Evolutionary conservation across 371 early-diverging fungal species (phyloP), one percentile per base, ranked within the genome.

Genomic region (Umbelopsis sp.): DNA sequence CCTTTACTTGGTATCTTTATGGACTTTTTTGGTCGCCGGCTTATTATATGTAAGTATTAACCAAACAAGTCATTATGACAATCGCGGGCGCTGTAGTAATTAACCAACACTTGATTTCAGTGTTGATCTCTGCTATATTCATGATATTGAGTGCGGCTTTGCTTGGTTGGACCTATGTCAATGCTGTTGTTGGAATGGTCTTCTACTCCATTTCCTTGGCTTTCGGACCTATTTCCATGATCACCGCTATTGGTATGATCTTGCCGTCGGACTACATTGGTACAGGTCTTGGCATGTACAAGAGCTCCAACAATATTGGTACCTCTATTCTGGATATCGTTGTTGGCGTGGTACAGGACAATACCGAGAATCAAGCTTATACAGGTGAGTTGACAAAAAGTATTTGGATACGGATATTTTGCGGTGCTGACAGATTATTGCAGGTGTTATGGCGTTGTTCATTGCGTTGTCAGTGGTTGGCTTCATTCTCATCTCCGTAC

Each of bases 1-100:
- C 87, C 89, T n/a, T 38, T 84, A 8, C 69, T 85, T 24, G 89
- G 89, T 57, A 53, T 84, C 52, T 57, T 85, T 48, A 78, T 87
- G 72, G 87, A 89, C 63, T 68, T 73, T 44, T 80, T 76, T 66
- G 89, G 89, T 38, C 67, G 53, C 1, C 85, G 87, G 68, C 68
- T 82, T 18, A 46, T 74, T 5, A 74, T 86, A 41, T 68, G 70
- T 70, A 72, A 63, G 73, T 63, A 0, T 67, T 38, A 63, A 1
- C 35, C 29, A 41, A 41, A 41, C 10, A 12, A 41, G 41, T 12
- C 1, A 41, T 5, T 7, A 41, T 7, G 0, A 7, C 12, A 41
- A 41, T 1, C 1, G 12, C 41, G 7, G 2, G 5, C 1, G 41
- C 7, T 41, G 12, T 41, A 41, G 0, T 0, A 22, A 22, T 41